phyloP scores from a whole-genome alignment of 169 alveolate species.

The Amoebophrya sp. region DNA sequence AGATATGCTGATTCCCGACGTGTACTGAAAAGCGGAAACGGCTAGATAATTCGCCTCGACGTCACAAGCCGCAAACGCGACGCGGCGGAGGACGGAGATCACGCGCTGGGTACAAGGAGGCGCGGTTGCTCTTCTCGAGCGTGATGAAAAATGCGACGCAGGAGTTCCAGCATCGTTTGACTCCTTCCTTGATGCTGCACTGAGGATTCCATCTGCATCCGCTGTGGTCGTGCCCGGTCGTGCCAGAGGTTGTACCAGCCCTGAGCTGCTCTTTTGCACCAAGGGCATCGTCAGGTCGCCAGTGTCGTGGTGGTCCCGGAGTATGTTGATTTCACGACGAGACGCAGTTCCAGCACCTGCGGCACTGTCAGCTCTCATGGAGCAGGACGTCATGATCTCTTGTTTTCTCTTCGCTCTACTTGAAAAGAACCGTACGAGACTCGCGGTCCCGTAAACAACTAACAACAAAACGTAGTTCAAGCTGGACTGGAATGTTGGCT shows the following conservation, averaged over 20 bases:
- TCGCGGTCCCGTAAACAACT: background rate
- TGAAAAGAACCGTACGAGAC: too few species aligned
- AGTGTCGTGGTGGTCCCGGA: background rate
- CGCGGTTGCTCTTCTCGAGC: background rate
- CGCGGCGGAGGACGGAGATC: too few species aligned
- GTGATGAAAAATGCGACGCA: background rate
- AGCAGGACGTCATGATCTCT: background rate
- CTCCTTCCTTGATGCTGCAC: background rate
- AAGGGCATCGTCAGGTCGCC: background rate
- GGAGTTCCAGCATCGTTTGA: background rate
- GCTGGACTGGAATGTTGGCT: background rate
- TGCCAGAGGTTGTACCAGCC: background rate
- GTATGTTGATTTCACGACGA: background rate
- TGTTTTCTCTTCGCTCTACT: too few species aligned
- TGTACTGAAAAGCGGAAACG: background rate
- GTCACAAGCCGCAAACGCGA: background rate
- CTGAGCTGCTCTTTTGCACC: background rate
- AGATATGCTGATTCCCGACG: background rate
- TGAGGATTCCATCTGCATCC: background rate
- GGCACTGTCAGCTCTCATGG: background rate
- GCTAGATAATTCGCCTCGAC: background rate
- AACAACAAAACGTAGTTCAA: background rate
- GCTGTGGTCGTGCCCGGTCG: background rate
- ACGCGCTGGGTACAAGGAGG: too few species aligned
- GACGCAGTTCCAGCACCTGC: background rate